phyloP scores from a whole-genome alignment of 2,329 filamentous ascomycete genomes.

The Thielaviopsis cerberus region DNA sequence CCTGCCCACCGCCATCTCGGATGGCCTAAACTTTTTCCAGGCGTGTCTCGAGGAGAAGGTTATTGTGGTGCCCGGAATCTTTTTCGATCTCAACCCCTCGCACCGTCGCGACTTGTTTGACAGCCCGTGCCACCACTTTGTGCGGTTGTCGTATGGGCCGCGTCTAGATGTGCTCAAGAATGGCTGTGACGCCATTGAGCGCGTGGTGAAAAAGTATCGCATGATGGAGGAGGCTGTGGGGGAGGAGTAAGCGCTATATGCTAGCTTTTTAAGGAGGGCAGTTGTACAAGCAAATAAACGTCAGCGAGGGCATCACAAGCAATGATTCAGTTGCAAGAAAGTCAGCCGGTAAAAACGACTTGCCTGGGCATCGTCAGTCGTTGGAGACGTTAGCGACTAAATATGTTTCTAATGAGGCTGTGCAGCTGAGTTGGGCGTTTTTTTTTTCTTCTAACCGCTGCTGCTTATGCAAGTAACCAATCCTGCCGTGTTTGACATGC shows the following conservation, averaged over 20 bases:
- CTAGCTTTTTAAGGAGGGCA: neutral
- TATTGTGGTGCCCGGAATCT: conserved; percentile 91
- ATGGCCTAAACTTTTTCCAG: conserved; percentile 93
- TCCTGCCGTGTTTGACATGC: too few species aligned
- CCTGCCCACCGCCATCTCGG: conserved; percentile 64
- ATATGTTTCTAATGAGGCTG: too few species aligned
- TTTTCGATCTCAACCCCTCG: conserved; percentile 89
- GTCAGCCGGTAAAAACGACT: too few species aligned
- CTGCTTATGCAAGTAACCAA: too few species aligned
- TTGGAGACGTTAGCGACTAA: too few species aligned
- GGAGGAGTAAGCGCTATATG: conserved; percentile 2
- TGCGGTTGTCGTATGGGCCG: conserved; percentile 69
- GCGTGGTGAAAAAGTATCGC: conserved; percentile 53
- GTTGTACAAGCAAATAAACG: too few species aligned
- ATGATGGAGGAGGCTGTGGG: conserved; percentile 10
- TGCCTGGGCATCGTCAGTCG: too few species aligned
- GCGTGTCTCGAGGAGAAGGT: conserved; percentile 85
- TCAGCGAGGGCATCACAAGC: too few species aligned
- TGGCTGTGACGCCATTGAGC: conserved; percentile 70
- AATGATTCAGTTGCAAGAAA: too few species aligned
- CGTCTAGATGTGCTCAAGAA: conserved; percentile 60
- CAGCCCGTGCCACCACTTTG: conserved; percentile 82
- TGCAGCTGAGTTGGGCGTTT: too few species aligned
- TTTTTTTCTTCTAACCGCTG: too few species aligned
- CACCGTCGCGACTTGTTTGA: conserved; percentile 83